Evolutionary conservation across 2,329 filamentous ascomycete species (phyloP).

Genomic region (Elsinoe australis): DNA sequence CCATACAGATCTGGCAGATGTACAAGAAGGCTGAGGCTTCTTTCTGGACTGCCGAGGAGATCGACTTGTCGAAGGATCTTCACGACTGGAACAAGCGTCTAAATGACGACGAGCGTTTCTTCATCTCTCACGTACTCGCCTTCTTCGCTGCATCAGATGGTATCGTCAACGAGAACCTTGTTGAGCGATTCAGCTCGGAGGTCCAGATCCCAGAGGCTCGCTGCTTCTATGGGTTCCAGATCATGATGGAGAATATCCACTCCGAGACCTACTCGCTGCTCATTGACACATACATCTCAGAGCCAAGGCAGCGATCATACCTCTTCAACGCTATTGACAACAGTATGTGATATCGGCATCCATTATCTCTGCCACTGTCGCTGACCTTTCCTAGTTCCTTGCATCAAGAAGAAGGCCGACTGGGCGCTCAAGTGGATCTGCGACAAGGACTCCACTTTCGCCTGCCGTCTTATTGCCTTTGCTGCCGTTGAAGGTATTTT

Average conservation of each 20-base stretch:
- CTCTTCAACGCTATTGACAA: constrained; percentile 99
- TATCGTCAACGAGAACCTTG: constrained; percentile 98
- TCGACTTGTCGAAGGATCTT: constrained; percentile 96
- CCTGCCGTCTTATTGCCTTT: constrained; percentile 90
- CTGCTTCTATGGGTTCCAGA: constrained; percentile 99
- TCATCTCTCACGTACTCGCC: constrained; percentile 95
- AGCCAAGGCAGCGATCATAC: constrained; percentile 85
- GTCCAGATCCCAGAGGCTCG: constrained; percentile 96
- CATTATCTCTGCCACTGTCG: neutral
- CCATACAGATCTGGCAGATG: constrained; percentile 92
- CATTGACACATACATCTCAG: constrained; percentile 99
- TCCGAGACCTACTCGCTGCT: constrained; percentile 98
- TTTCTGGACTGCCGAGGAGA: constrained; percentile 99
- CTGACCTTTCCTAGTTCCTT: constrained; percentile 59
- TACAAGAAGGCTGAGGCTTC: constrained; percentile 99
- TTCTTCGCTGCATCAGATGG: constrained; percentile 99
- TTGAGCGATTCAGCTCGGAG: constrained; percentile 94
- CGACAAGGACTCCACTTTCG: constrained; percentile 89
- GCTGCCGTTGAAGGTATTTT: constrained; percentile 99
- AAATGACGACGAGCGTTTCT: constrained; percentile 95
- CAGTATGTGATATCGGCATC: constrained; percentile 52
- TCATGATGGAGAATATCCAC: constrained; percentile 99
- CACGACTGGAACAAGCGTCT: constrained; percentile 99
- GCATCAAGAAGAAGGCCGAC: constrained; percentile 96
- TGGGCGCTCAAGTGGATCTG: constrained; percentile 95